Evolutionary conservation across 139 green algal genomes (phyloP), one percentile per base, ranked within the genome.

Genomic region (Haematococcus sp.): DNA sequence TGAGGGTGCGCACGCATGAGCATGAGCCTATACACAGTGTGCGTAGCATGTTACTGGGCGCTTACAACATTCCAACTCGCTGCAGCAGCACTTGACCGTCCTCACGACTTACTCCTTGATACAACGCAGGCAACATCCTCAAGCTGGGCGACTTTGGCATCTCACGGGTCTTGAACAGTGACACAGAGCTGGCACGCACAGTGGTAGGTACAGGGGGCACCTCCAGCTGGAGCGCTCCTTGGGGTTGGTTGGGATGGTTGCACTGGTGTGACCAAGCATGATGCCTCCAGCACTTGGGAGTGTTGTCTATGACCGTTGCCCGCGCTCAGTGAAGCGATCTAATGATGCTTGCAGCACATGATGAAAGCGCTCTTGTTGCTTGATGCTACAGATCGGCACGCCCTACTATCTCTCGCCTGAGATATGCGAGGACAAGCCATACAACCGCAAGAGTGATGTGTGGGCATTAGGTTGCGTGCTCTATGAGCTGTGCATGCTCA

Each of bases 81-180:
- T 22, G 58, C 13, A 66, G 13, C 28, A 22, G 20, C 58, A 66
- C 58, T 66, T 66, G 23, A 34, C 20, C 11, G 13, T 13, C 13
- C 58, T 33, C 15, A 19, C 28, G 40, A 22, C 25, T 67, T 46
- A 11, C 28, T 35, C 7, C 5, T 35, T 5, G 5, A 40, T 27
- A 35, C 65, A 17, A 30, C 19, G 54, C 76, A 88, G 82, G 78
- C 40, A 84, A 83, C 35, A 81, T 91, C 27, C 43, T 89, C 1
- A 93, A 93, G 71, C 80, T 93, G 51, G 88, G 86, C 3, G 88
- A 93, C 68, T 93, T 93, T 63, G 88, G 88, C 56, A 88, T 93
- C 30, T 74, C 86, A 2, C 78, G 78, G 0, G 73, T 87, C n/a
- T 64, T 88, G 25, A 80, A 78, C 55, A 83, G 68, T 51, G 75